Base-by-base conservation (phyloP, 306 rosid species). In the Cucurbita argyrosperma region DNA sequence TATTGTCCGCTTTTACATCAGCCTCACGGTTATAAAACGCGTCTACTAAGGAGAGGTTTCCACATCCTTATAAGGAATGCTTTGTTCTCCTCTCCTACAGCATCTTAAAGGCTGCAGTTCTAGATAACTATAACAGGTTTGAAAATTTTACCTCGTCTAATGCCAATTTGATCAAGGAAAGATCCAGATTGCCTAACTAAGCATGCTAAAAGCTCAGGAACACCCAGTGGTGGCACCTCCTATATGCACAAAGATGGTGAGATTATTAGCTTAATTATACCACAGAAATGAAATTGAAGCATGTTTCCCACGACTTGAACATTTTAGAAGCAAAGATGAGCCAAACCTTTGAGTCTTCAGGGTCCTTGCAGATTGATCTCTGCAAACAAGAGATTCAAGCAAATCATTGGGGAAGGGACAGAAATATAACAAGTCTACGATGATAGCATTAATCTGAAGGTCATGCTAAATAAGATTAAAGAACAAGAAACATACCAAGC, bases 111-210 rank as follows among this genome's bases (percentile, higher is more conserved):
- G 57, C 23, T 69, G 37, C 23, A 15, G 21, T 69, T 4, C 58
- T 49, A 49, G 54, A 40, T 60, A 26, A 53, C n/a, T 9, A 52
- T 39, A 40, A 19, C 60, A 64, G 11, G 42, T 58, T 10, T 4
- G 76, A 23, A 74, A 57, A 50, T 46, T 30, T 66, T 66, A 89
- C 99, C 97, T 87, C 74, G 87, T 77, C 78, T 82, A 77, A 95
- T 81, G 76, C 99, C 99, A 84, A 94, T 83, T 79, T 94, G 99
- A 85, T 94, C 99, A 83, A 95, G 80, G 72, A 95, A 85, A 42
- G 97, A 92, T 54, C 77, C 97, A 19, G 97, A 91, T 79, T 91
- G 96, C 79, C 95, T 87, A 54, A 95, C 96, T 84, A 89, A 87
- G 80, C 82, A 87, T 21, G 99, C 99, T 85, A 95, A 80, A 81